Percentiles rank a stretch among this genome's conserved stretches.
These are phyloP conservation scores for Zygosaccharomyces sapae DNA, from an alignment of 1,139 yeast genomes.

Conservation along the genomic window DNA sequence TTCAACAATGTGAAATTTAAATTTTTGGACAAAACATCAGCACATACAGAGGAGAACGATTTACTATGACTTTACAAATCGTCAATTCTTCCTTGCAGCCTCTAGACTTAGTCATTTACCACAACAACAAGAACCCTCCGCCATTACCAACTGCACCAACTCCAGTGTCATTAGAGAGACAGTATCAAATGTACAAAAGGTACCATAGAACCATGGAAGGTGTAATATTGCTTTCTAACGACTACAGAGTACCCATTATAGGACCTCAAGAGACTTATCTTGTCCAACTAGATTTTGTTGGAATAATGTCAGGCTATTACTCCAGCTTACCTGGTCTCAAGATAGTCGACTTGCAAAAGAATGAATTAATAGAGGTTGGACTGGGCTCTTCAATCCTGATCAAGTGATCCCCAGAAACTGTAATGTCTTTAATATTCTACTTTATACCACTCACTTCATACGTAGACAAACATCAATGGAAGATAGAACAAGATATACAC, in stretches of 20 bases:
- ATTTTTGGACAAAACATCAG: constrained; percentile 23
- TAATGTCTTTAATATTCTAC: not conserved
- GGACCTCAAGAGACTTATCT: constrained; percentile 30
- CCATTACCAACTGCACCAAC: constrained; percentile 13
- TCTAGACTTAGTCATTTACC: constrained; percentile 30
- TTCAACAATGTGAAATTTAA: constrained; percentile 29
- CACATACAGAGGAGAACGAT: constrained; percentile 24
- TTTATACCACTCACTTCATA: constrained; percentile 6
- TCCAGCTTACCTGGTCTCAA: constrained; percentile 32
- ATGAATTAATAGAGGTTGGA: constrained; percentile 32
- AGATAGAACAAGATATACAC: no score
- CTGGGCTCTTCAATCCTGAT: constrained; percentile 28
- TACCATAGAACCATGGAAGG: constrained; percentile 28
- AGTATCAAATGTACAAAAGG: constrained; percentile 22
- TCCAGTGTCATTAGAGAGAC: constrained; percentile 20
- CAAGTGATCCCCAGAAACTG: constrained; percentile 11
- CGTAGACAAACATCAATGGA: constrained; percentile 2
- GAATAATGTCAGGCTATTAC: constrained; percentile 32
- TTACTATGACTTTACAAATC: constrained; percentile 28
- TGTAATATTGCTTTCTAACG: constrained; percentile 33
- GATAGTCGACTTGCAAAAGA: constrained; percentile 31
- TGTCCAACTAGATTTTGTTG: constrained; percentile 31
- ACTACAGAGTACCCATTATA: constrained; percentile 32
- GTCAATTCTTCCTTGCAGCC: constrained; percentile 26
- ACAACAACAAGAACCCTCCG: constrained; percentile 21